Base-by-base conservation (phyloP, 2,329 filamentous ascomycete genomes). In the Plenodomus biglobosus region DNA sequence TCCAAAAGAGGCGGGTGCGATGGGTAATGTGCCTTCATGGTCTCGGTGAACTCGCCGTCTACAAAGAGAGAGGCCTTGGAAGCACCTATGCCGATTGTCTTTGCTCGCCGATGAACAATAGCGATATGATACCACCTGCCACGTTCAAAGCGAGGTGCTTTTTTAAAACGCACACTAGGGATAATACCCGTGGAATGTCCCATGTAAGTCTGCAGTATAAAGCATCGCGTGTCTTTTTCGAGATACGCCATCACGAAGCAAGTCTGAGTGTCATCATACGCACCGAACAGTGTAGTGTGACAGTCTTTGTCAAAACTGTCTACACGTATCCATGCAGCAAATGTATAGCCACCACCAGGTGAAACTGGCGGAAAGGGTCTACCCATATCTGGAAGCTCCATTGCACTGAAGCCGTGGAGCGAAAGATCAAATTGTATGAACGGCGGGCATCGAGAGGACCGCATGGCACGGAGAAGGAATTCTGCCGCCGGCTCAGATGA, bases 381-480 rank as follows among this genome's bases (percentile, higher is more conserved):
- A 5, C 90, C 90, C 20, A 99, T 78, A n/a, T 85, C 92, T 7
- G 90, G 84, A 21, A 99, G 78, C 69, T 99, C 95, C 53, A 97
- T 83, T 0, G 94, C 96, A 13, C 90, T 88, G 71, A 90, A 92
- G 0, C 95, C 95, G 69, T 91, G 81, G 15, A 90, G 76, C 1
- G 91, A 94, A 18, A 99, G 78, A 68, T 99, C 94, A 71, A 99
- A 97, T 61, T 97, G 91, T 58, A 99, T 87, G 69, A 89, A 92
- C 0, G 92, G 84, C 5, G 94, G 90, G 13, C 85, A 83, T 56
- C 86, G 85, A 50, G 92, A 90, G 40, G 80, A 80, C 54, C 85
- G 84, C 56, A 95, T 83, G 67, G 88, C 86, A 43, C 85, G 80
- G 17, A 95, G 76, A 6, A 89, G 76, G 64, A 95, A 94, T 41